Evolutionary conservation across 768 basidiomycete species (phyloP).

Genomic region (Lactifluus volemus): DNA sequence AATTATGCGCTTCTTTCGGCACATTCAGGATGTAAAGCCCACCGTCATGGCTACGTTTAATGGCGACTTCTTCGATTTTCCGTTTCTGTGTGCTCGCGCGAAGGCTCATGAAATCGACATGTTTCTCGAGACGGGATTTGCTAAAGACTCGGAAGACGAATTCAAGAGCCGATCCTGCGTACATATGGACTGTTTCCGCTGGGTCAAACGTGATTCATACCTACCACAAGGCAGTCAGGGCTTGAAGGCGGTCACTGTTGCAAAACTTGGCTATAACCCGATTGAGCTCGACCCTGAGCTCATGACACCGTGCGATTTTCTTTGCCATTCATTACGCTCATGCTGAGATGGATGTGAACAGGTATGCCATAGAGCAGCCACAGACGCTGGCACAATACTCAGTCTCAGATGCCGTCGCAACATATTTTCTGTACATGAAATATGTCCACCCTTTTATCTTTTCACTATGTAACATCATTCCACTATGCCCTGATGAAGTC

Average conservation of each 20-base stretch:
- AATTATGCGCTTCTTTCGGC: conserved; percentile 84
- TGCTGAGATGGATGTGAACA: conserved; percentile 25
- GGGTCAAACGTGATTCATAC: conserved; percentile 99
- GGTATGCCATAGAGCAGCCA: conserved; percentile 94
- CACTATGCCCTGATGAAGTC: conserved; percentile 93
- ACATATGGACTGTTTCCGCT: conserved; percentile 99
- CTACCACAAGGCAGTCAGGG: conserved; percentile 98
- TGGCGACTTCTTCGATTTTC: conserved; percentile 99
- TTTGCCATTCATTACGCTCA: neutral
- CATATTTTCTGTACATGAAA: conserved; percentile 99
- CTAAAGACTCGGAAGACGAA: conserved; percentile 87
- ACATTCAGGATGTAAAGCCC: conserved; percentile 87
- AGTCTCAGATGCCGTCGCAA: conserved; percentile 99
- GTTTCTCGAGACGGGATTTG: conserved; percentile 91
- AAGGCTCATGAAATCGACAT: conserved; percentile 90
- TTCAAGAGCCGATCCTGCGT: conserved; percentile 88
- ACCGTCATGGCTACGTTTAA: conserved; percentile 98
- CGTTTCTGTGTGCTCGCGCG: conserved; percentile 83
- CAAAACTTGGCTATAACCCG: conserved; percentile 94
- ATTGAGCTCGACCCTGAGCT: conserved; percentile 96
- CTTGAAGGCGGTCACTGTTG: conserved; percentile 93
- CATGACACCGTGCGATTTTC: conserved; percentile 85
- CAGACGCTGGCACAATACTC: conserved; percentile 94
- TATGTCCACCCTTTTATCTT: conserved; percentile 99
- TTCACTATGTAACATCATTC: conserved; percentile 98